A percentile compares a stretch with the other conserved stretches of the same genome.
These are phyloP conservation scores for Stereum hirsutum DNA, from an alignment of 1,284 basidiomycete species.

Conservation along the genomic window DNA sequence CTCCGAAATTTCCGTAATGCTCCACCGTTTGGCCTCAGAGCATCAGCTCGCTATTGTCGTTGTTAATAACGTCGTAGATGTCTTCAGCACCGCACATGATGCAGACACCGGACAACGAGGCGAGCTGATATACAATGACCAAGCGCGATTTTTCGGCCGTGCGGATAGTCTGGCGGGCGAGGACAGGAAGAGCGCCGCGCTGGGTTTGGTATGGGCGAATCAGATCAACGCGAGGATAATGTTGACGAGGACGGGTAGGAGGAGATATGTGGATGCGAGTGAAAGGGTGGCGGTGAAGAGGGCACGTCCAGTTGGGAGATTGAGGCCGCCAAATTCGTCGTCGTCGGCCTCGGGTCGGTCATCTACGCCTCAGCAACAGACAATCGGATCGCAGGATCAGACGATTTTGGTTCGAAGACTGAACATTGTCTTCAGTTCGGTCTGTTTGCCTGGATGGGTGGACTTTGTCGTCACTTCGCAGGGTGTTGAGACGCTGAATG, in stretches of 20 bases:
- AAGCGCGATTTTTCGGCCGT: slow-evolving; percentile 70
- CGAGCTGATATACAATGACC: slow-evolving; percentile 57
- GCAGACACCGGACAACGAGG: slow-evolving; percentile 17
- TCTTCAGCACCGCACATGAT: slow-evolving; percentile 34
- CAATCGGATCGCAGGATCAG: slow-evolving; percentile 4
- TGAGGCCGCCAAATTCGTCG: slow-evolving; percentile 13
- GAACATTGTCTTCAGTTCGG: slow-evolving; percentile 68
- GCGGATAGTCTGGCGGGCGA: slow-evolving; percentile 48
- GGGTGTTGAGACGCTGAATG: slow-evolving; percentile 43
- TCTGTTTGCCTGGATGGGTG: slow-evolving; percentile 44
- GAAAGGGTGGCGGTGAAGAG: slow-evolving; percentile 25
- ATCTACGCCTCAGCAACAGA: slow-evolving; percentile 11
- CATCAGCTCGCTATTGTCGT: slow-evolving; percentile 70
- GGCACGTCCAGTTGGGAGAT: too few species aligned
- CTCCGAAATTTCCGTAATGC: slow-evolving; percentile 50
- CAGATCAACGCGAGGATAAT: slow-evolving; percentile 79
- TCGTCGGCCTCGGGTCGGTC: neutral
- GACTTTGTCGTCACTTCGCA: slow-evolving; percentile 64
- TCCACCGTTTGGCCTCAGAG: slow-evolving; percentile 60
- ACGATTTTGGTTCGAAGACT: slow-evolving; percentile 47
- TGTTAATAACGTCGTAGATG: slow-evolving; percentile 82
- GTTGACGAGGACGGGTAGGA: slow-evolving; percentile 67
- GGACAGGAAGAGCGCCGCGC: slow-evolving; percentile 63
- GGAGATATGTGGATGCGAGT: slow-evolving; percentile 41
- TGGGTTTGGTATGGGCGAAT: slow-evolving; percentile 90